Evolutionary conservation across 345 rosid species (phyloP).

Genomic region (Trapa bicornis): DNA sequence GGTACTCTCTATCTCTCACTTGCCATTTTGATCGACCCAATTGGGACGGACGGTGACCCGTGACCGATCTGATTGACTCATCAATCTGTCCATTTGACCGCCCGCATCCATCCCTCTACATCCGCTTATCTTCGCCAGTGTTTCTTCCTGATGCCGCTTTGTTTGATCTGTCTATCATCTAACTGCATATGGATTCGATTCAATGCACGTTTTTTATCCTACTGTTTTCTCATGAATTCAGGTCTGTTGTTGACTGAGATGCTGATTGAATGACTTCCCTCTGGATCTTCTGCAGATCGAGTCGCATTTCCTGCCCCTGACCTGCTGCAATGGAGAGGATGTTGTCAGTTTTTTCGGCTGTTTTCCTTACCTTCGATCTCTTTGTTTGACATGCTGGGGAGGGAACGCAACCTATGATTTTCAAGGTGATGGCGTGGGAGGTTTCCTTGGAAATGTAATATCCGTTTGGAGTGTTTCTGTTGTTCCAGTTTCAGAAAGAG

Average conservation of each 20-base stretch:
- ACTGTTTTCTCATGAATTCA: neutral
- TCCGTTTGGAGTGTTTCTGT: neutral
- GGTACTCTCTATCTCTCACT: neutral
- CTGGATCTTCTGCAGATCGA: constrained; percentile 2
- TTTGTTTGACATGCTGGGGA: neutral
- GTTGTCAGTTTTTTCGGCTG: neutral
- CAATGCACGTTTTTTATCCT: neutral
- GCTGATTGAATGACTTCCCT: neutral
- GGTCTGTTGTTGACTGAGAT: neutral
- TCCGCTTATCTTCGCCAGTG: too few species aligned
- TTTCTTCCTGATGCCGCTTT: too few species aligned
- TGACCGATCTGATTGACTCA: neutral
- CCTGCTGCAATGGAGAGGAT: constrained; percentile 1
- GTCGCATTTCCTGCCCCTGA: neutral
- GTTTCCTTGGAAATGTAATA: too few species aligned
- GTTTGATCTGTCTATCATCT: too few species aligned
- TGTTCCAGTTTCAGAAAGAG: constrained; percentile 2
- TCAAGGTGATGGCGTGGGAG: neutral
- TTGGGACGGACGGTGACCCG: neutral
- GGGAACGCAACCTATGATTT: neutral
- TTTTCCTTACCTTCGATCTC: neutral
- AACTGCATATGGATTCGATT: too few species aligned
- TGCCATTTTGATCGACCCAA: neutral
- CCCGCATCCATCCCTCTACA: neutral
- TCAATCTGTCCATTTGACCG: constrained; percentile 1